Evolutionary conservation across 1,284 basidiomycete species (phyloP).

Genomic region (Ustilago xerochloae): DNA sequence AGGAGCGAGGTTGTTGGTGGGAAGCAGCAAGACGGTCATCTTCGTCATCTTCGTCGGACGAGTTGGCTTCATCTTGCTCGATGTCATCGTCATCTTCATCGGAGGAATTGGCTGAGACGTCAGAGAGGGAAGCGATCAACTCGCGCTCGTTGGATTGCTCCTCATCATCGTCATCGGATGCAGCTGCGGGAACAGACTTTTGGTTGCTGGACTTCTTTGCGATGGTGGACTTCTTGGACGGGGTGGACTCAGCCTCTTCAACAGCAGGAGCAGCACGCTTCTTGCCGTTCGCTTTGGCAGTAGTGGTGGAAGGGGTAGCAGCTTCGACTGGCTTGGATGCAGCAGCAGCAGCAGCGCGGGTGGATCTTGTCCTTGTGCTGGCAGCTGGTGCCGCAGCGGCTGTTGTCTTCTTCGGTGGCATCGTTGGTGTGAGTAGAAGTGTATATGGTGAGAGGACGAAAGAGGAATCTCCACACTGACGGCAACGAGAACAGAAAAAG

Average conservation of each 20-base stretch:
- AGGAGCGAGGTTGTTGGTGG: conserved; percentile 14
- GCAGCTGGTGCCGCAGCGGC: conserved; percentile 1
- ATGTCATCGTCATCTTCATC: conserved; percentile 26
- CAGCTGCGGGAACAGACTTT: conserved; percentile 1
- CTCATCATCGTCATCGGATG: conserved; percentile 4
- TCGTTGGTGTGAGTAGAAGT: neutral
- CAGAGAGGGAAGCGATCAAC: conserved; percentile 40
- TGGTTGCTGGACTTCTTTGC: conserved; percentile 20
- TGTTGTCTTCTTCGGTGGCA: conserved; percentile 34
- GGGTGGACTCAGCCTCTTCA: conserved; percentile 2
- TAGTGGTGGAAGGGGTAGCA: conserved; percentile 1
- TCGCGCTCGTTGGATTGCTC: conserved; percentile 40
- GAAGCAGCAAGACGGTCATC: conserved; percentile 42
- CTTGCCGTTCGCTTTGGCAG: conserved; percentile 31
- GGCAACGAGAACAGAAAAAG: conserved; percentile 8
- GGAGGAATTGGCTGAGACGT: conserved; percentile 35
- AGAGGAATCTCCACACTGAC: conserved; percentile 1
- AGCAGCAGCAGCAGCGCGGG: neutral
- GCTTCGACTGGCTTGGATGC: neutral
- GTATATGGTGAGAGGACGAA: neutral
- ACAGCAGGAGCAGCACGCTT: conserved; percentile 18
- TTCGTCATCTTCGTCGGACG: conserved; percentile 59
- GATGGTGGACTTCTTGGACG: conserved; percentile 19
- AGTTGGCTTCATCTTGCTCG: conserved; percentile 46
- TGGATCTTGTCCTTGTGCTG: neutral